A percentile compares a stretch with the other conserved stretches of the same genome.
These are phyloP conservation scores for Bisporella sp. DNA, from an alignment of 2,329 filamentous ascomycete species.

Conservation along the genomic window DNA sequence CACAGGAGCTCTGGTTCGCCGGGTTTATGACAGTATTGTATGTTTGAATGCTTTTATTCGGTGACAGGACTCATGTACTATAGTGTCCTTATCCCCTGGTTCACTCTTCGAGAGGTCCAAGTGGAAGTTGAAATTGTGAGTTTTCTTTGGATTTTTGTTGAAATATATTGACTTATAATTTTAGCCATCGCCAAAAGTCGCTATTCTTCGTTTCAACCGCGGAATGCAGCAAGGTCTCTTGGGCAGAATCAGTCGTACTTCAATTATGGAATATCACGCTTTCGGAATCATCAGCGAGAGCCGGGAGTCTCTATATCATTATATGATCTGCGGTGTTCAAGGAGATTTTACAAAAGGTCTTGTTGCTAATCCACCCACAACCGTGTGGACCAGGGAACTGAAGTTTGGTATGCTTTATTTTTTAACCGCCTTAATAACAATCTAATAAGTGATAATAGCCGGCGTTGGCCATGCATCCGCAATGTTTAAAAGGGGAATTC, in stretches of 20 bases:
- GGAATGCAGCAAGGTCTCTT: constrained; percentile 37
- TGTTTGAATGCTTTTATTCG: constrained; percentile 2
- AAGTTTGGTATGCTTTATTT: constrained; percentile 30
- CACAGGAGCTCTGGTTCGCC: constrained; percentile 35
- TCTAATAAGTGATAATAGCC: constrained; percentile 18
- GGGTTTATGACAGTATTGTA: constrained; percentile 35
- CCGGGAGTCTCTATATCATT: constrained; percentile 29
- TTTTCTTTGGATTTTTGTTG: not conserved
- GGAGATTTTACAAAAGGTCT: constrained; percentile 34
- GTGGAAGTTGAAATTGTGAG: constrained; percentile 34
- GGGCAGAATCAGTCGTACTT: constrained; percentile 34
- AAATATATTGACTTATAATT: not conserved
- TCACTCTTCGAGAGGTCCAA: constrained; percentile 32
- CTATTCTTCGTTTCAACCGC: constrained; percentile 32
- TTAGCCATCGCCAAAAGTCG: constrained; percentile 35
- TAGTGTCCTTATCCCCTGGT: constrained; percentile 33
- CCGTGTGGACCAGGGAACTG: constrained; percentile 34
- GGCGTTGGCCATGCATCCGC: constrained; percentile 35
- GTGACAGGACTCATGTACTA: constrained; percentile 12
- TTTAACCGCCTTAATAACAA: not conserved
- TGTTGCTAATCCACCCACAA: constrained; percentile 33
- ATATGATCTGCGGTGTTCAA: constrained; percentile 37
- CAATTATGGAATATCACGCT: constrained; percentile 37
- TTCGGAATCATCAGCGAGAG: constrained; percentile 37
- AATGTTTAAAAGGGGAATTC: constrained; percentile 36